Conservation (phyloP, 2,329 filamentous ascomycete genomes). For the Lasiodiplodia citricola region DNA sequence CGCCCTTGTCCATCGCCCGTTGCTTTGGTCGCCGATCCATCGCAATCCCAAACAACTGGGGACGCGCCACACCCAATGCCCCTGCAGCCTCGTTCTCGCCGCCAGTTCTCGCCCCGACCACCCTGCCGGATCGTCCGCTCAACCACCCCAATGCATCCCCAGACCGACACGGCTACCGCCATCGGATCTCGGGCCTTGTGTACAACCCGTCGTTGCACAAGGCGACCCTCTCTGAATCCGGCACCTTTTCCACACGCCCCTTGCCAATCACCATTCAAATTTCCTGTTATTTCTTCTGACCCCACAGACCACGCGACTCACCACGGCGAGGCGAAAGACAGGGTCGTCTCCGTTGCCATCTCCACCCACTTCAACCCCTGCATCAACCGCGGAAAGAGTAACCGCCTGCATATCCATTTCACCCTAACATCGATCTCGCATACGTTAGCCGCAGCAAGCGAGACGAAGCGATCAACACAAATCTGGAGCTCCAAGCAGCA, state of each 20-base stretch:
- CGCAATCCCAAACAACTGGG: conserved; percentile 18
- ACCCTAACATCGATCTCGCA: conserved; percentile 21
- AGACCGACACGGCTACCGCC: not conserved
- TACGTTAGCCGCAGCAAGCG: conserved; percentile 16
- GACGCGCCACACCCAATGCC: not conserved
- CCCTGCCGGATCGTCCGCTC: not conserved
- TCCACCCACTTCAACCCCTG: not conserved
- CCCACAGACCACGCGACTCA: conserved; percentile 17
- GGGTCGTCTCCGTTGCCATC: too few relatives aligned
- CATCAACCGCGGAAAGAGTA: conserved; percentile 8
- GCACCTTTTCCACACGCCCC: not conserved
- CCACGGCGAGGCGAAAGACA: not conserved
- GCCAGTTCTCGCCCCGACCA: conserved; percentile 1
- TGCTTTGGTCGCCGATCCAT: not conserved
- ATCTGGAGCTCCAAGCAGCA: not conserved
- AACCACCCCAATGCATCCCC: conserved; percentile 2
- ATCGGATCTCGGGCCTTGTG: conserved; percentile 10
- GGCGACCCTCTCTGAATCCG: not conserved
- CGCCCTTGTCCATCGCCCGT: conserved; percentile 14
- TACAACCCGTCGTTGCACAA: conserved; percentile 13
- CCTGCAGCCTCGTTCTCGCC: conserved; percentile 7
- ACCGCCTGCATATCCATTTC: conserved; percentile 6
- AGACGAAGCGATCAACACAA: conserved; percentile 17
- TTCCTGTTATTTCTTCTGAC: not conserved
- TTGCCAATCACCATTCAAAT: conserved; percentile 13